Evolutionary conservation across 2,329 filamentous ascomycete species (phyloP).

Genomic region (Canariomyces notabilis): DNA sequence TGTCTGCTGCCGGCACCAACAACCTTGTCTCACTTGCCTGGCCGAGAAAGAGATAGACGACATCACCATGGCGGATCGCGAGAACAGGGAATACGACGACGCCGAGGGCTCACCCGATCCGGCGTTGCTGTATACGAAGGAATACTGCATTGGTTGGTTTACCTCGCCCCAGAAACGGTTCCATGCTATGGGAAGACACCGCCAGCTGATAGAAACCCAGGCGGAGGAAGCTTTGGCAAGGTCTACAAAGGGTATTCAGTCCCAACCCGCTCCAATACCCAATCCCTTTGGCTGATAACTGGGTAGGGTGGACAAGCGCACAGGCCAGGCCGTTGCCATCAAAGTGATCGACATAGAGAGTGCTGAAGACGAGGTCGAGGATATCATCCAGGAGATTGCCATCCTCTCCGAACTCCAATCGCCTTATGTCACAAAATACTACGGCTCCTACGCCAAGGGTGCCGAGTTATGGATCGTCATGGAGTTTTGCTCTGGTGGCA

Average conservation of each 20-base stretch:
- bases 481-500: conserved; percentile 97
- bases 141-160: conserved; percentile 73
- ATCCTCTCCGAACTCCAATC: conserved; percentile 95
- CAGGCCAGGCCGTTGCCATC: conserved; percentile 90
- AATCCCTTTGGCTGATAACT: conserved; percentile 12
- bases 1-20: not conserved
- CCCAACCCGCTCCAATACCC: not conserved
- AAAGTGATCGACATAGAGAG: conserved; percentile 99
- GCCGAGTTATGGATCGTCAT: conserved; percentile 99
- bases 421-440: conserved; percentile 95
- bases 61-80: conserved; percentile 41
- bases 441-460: conserved; percentile 92
- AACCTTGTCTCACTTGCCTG: not conserved
- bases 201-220: conserved; percentile 41
- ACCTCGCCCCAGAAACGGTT: not conserved
- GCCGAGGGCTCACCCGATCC: conserved; percentile 66
- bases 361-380: conserved; percentile 97
- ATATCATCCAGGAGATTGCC: conserved; percentile 98
- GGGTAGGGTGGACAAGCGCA: conserved; percentile 82
- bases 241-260: conserved; percentile 85
- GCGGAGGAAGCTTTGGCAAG: conserved; percentile 95
- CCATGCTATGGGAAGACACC: not conserved
- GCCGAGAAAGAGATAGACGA: not conserved
- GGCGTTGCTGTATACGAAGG: conserved; percentile 87
- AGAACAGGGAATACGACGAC: conserved; percentile 43